phyloP scores from a whole-genome alignment of 495 filamentous ascomycete species.

The Acidomyces sp. region DNA sequence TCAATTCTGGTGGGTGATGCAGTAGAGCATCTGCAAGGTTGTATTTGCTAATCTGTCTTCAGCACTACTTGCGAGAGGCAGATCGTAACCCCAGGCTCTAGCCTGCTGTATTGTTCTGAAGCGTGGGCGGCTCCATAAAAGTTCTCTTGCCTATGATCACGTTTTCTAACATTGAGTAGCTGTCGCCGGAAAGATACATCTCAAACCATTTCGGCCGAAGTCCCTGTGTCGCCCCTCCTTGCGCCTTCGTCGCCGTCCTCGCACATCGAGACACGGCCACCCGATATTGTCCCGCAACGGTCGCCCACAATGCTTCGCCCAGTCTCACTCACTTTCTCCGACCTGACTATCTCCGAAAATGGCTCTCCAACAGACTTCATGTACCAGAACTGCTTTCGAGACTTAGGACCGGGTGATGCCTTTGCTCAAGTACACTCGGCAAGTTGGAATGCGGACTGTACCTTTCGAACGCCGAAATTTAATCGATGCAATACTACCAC shows the following conservation, averaged over 20 bases:
- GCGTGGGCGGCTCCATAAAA: constrained; percentile 19
- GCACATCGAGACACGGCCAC: constrained; percentile 25
- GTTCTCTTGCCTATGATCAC: neutral
- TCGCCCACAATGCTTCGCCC: constrained; percentile 26
- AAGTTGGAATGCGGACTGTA: too few species aligned
- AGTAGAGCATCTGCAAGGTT: neutral
- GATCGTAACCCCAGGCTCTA: constrained; percentile 49
- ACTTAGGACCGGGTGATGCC: too few species aligned
- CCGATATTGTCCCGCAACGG: constrained; percentile 31
- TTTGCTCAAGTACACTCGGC: too few species aligned
- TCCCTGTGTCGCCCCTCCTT: constrained; percentile 22
- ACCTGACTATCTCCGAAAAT: constrained; percentile 17
- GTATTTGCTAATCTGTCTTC: constrained; percentile 15
- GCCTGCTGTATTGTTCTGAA: constrained; percentile 38
- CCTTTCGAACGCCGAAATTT: too few species aligned
- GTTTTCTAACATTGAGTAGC: constrained; percentile 16
- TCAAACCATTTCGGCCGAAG: neutral
- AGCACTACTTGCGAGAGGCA: constrained; percentile 56
- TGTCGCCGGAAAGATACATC: constrained; percentile 29
- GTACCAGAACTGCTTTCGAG: too few species aligned
- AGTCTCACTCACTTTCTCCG: constrained; percentile 22
- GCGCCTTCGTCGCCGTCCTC: constrained; percentile 11
- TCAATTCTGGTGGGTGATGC: constrained; percentile 50
- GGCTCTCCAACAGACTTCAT: too few species aligned
- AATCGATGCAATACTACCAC: too few species aligned